Evolutionary conservation across 2,329 filamentous ascomycete genomes (phyloP).

Genomic region (Fusarium agapanthi): DNA sequence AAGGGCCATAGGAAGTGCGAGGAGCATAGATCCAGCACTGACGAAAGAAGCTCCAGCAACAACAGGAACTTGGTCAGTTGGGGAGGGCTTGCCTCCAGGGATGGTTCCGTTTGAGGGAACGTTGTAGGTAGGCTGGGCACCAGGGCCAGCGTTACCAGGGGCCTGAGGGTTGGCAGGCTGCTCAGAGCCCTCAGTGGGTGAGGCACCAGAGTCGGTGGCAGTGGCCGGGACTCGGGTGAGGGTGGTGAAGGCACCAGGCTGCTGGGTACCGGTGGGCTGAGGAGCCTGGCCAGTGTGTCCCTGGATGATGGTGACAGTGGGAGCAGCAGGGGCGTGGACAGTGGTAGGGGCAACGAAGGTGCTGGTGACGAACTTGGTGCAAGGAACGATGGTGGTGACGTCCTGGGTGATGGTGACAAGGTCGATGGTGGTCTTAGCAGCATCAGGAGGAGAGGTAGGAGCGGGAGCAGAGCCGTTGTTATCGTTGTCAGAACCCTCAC

Average conservation of each 20-base stretch:
- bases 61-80: conserved; percentile 10
- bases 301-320: conserved; percentile 31
- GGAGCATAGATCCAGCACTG: conserved; percentile 15
- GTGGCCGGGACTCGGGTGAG: conserved; percentile 21
- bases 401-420: conserved; percentile 37
- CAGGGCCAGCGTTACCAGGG: conserved; percentile 2
- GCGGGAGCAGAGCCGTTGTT: conserved; percentile 2
- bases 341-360: conserved; percentile 34
- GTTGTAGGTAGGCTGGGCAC: conserved; percentile 21
- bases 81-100: neutral
- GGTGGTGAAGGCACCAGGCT: conserved; percentile 19
- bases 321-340: conserved; percentile 2
- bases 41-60: conserved; percentile 21
- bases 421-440: conserved; percentile 16
- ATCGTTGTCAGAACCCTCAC: neutral
- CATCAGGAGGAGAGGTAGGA: conserved; percentile 15
- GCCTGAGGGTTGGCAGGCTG: neutral
- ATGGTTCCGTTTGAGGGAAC: conserved; percentile 19
- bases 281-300: conserved; percentile 12
- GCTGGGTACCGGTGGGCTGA: neutral
- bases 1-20: conserved; percentile 18
- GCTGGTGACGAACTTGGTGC: conserved; percentile 35
- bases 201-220: conserved; percentile 15
- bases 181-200: conserved; percentile 1
- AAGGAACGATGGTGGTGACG: conserved; percentile 39